Conservation (phyloP, 768 basidiomycete species). For the Flagelloscypha sp. region DNA sequence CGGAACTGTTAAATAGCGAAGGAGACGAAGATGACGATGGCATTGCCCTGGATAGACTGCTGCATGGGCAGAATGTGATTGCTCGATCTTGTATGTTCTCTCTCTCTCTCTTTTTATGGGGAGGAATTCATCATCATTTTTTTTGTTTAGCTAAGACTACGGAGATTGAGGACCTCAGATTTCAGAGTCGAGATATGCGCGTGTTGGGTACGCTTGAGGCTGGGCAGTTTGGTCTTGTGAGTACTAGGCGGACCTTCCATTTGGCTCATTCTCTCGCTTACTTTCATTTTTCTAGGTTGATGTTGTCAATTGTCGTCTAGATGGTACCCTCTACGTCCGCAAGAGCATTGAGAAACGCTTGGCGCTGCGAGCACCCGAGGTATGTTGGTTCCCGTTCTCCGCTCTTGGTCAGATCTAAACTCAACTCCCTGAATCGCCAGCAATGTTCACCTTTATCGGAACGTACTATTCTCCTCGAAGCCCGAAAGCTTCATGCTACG, state of each 20-base stretch:
- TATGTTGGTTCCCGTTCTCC: conserved; percentile 32
- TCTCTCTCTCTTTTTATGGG: no score
- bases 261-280: conserved; percentile 4
- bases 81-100: conserved; percentile 55
- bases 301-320: conserved; percentile 65
- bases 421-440: conserved; percentile 28
- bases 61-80: conserved; percentile 70
- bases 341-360: conserved; percentile 77
- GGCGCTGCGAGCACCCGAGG: conserved; percentile 66
- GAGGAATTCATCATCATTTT: conserved; percentile 7
- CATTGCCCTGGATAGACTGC: conserved; percentile 58
- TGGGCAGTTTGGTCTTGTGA: conserved; percentile 81
- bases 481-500: conserved; percentile 38
- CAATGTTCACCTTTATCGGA: conserved; percentile 83
- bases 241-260: conserved; percentile 17
- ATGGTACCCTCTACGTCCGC: conserved; percentile 71
- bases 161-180: conserved; percentile 62
- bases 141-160: conserved; percentile 49
- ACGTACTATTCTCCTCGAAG: conserved; percentile 67
- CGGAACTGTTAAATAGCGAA: conserved; percentile 43
- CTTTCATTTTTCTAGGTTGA: conserved; percentile 70
- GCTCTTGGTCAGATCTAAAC: background rate
- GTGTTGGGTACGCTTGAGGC: conserved; percentile 69
- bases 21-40: conserved; percentile 60
- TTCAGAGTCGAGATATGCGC: conserved; percentile 62